Evolutionary conservation across 2,329 filamentous ascomycete species (phyloP), one percentile per base, ranked within the genome.

Genomic region (Cladosporium sp.): DNA sequence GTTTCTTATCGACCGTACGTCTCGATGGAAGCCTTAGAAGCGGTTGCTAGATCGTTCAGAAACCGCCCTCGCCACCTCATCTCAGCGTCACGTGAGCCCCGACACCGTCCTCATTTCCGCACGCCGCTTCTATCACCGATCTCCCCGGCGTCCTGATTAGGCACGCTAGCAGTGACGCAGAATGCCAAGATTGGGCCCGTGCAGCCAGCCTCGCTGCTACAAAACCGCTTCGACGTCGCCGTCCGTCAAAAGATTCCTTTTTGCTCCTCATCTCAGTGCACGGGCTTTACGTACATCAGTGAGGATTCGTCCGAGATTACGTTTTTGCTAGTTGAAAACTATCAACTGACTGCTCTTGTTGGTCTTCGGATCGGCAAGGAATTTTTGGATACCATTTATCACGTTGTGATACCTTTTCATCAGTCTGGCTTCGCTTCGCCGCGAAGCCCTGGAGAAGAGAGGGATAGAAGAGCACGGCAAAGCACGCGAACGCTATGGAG

Each of bases 311-410:
- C 90, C 87, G 90, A 92, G 89, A 87, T 86, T 85, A 86, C 86
- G 85, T 91, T 91, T 91, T 91, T 92, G 90, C 90, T 92, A 91
- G 89, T 91, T 91, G 89, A 91, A 91, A 91, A 91, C 89, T 91
- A 91, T 83, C 84, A 86, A 73, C 73, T 90, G 89, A 91, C 89
- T 84, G 84, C 90, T 93, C 83, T 83, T 84, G 81, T 85, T 86
- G 87, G 88, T 85, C 86, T 84, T 83, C 82, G 84, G 85, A 83
- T 85, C 85, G 86, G 81, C 82, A 85, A 84, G 89, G 90, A 92
- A 92, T 92, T 89, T 92, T 92, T 92, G 89, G 81, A 36, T 10
- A 60, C 32, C 54, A 25, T 39, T 39, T 18, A 34, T 49, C 30
- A 64, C 39, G n/a, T 32, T 34, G 43, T 36, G 54, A 54, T 48